Conservation (phyloP, 2,329 filamentous ascomycete genomes). For the Diaporthe citrichinensis region DNA sequence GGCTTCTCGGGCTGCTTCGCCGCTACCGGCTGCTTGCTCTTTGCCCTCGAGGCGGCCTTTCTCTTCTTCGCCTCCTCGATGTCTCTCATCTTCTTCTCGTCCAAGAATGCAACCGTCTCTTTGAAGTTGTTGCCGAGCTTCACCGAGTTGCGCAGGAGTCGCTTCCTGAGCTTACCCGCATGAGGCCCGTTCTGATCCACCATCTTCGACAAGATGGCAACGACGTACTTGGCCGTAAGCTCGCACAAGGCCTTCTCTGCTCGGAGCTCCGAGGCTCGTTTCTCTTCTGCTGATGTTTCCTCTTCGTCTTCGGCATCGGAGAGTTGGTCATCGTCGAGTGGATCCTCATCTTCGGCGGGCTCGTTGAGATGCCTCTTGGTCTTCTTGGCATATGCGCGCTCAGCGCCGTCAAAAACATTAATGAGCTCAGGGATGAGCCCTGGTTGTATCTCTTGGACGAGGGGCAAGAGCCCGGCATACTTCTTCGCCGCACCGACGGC, state of each 20-base stretch:
- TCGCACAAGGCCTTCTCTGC: slow-evolving; percentile 90
- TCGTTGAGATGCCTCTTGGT: slow-evolving; percentile 73
- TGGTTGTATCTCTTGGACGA: slow-evolving; percentile 78
- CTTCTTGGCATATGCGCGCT: slow-evolving; percentile 83
- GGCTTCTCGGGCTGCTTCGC: slow-evolving; percentile 49
- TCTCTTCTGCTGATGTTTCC: slow-evolving; percentile 68
- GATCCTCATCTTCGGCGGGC: slow-evolving; percentile 80
- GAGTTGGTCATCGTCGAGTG: slow-evolving; percentile 74
- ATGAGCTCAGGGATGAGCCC: slow-evolving; percentile 77
- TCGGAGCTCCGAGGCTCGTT: slow-evolving; percentile 76
- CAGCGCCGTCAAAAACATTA: slow-evolving; percentile 82
- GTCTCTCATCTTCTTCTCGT: slow-evolving; percentile 73
- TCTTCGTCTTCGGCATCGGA: slow-evolving; percentile 71
- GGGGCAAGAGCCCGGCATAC: slow-evolving; percentile 68
- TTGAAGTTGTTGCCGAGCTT: slow-evolving; percentile 88
- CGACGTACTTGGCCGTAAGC: slow-evolving; percentile 85
- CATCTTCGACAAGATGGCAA: slow-evolving; percentile 81
- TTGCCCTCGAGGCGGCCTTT: slow-evolving; percentile 51
- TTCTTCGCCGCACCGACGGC: slow-evolving; percentile 55
- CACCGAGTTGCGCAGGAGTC: slow-evolving; percentile 84
- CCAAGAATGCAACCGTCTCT: slow-evolving; percentile 85
- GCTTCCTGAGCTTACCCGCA: slow-evolving; percentile 75
- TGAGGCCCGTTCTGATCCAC: slow-evolving; percentile 75
- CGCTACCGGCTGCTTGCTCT: slow-evolving; percentile 54
- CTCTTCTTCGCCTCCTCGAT: slow-evolving; percentile 56